A percentile compares a stretch with the other conserved stretches of the same genome.
Conservation (phyloP, 345 rosid genomes). For the Ailanthus altissimus region DNA sequence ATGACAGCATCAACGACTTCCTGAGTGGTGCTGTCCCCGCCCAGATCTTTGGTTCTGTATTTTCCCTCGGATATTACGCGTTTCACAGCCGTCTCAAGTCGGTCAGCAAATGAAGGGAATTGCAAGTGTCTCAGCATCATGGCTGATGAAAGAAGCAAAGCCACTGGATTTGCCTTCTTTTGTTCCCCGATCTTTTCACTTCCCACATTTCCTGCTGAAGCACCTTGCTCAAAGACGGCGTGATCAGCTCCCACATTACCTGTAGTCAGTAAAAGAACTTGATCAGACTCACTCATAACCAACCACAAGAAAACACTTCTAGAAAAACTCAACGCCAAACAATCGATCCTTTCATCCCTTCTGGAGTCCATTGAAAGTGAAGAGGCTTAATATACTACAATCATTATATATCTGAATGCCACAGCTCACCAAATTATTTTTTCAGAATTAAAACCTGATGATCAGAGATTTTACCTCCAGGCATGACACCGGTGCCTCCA, state of each 20-base stretch:
- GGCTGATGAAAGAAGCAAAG: constrained; percentile 89
- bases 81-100: constrained; percentile 83
- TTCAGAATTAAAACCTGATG: neutral
- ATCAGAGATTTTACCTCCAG: constrained; percentile 68
- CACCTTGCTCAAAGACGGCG: constrained; percentile 98
- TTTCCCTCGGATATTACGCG: constrained; percentile 62
- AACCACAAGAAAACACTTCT: neutral
- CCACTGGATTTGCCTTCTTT: constrained; percentile 91
- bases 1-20: constrained; percentile 85
- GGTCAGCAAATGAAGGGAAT: constrained; percentile 90
- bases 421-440: neutral
- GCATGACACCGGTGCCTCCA: constrained; percentile 98
- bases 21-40: constrained; percentile 76
- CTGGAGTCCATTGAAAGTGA: neutral
- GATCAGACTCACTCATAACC: neutral
- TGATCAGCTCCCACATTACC: constrained; percentile 93
- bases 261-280: constrained; percentile 26
- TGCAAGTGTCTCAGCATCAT: constrained; percentile 97
- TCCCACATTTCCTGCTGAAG: constrained; percentile 97
- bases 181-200: constrained; percentile 54
- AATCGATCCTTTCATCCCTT: neutral
- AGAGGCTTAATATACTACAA: neutral
- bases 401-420: neutral
- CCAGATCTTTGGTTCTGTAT: constrained; percentile 79
- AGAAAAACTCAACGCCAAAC: neutral